Evolutionary conservation across 305 asterid genomes (phyloP).

Genomic region (Ajuga reptans): DNA sequence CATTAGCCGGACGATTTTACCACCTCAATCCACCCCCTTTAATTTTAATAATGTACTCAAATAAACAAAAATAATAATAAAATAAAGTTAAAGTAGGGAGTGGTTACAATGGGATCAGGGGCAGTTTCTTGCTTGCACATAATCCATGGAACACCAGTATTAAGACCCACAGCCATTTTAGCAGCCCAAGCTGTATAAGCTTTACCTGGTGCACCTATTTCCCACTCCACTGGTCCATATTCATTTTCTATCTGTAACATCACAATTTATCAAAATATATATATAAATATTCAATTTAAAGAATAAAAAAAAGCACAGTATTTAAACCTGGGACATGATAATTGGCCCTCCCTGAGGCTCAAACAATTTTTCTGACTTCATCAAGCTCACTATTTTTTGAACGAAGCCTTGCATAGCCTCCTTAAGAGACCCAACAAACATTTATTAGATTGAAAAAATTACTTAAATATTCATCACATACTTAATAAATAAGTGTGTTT

Average conservation of each 20-base stretch:
- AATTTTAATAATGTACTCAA: too few relatives aligned
- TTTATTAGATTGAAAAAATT: neutral
- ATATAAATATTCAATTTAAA: neutral
- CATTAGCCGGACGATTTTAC: too few relatives aligned
- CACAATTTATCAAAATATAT: neutral
- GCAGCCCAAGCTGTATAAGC: conserved; percentile 77
- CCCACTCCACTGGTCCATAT: conserved; percentile 76
- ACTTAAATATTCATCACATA: too few relatives aligned
- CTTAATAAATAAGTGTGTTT: neutral
- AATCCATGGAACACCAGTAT: conserved; percentile 92
- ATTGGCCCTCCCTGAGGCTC: conserved; percentile 98
- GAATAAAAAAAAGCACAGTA: neutral
- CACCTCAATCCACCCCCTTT: too few relatives aligned
- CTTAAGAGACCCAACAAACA: conserved; percentile 29
- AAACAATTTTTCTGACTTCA: conserved; percentile 72
- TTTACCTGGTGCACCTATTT: conserved; percentile 74
- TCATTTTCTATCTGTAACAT: conserved; percentile 77
- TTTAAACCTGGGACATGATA: conserved; percentile 75
- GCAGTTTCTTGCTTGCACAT: conserved; percentile 92
- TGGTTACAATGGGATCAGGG: conserved; percentile 69
- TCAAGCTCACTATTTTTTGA: conserved; percentile 52
- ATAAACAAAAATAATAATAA: too few relatives aligned
- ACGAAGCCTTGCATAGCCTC: conserved; percentile 84
- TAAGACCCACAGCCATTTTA: conserved; percentile 60
- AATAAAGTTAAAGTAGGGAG: neutral